Evolutionary conservation across 768 basidiomycete species (phyloP).

Genomic region (Crepidotus variabilis): DNA sequence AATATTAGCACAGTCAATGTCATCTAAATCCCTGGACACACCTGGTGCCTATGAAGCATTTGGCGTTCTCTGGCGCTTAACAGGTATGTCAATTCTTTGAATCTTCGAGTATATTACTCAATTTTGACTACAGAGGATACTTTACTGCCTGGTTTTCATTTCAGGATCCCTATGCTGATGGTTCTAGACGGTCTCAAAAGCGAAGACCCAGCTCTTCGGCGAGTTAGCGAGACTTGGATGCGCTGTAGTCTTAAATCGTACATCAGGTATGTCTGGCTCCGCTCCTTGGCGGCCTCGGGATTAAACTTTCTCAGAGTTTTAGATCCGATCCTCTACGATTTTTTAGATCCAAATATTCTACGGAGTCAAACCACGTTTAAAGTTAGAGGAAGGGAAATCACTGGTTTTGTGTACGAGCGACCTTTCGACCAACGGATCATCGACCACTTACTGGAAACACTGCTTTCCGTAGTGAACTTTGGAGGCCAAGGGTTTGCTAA

Average conservation of each 20-base stretch:
- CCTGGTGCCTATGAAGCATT: slow-evolving; percentile 76
- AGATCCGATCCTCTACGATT: slow-evolving; percentile 79
- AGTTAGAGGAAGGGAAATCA: slow-evolving; percentile 63
- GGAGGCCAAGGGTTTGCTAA: slow-evolving; percentile 88
- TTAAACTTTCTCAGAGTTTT: slow-evolving; percentile 55
- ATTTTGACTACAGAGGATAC: slow-evolving; percentile 60
- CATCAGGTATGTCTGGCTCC: slow-evolving; percentile 52
- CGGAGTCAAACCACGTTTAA: slow-evolving; percentile 46
- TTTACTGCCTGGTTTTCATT: slow-evolving; percentile 73
- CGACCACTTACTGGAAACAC: slow-evolving; percentile 70
- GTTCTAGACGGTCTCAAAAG: slow-evolving; percentile 80
- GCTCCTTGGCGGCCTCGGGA: not conserved
- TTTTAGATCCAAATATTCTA: slow-evolving; percentile 67
- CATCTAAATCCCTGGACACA: slow-evolving; percentile 38
- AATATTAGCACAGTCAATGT: slow-evolving; percentile 71
- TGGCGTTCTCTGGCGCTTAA: slow-evolving; percentile 88
- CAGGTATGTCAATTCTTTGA: slow-evolving; percentile 44
- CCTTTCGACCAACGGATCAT: slow-evolving; percentile 75
- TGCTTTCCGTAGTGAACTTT: slow-evolving; percentile 76
- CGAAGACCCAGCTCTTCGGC: slow-evolving; percentile 67
- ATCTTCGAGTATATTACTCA: slow-evolving; percentile 1
- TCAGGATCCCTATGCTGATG: slow-evolving; percentile 84
- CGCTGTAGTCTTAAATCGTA: slow-evolving; percentile 90
- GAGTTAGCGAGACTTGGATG: slow-evolving; percentile 96
- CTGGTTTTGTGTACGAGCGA: slow-evolving; percentile 64